These are phyloP conservation scores for Trichophyton mentagrophytes DNA, from an alignment of 2,329 filamentous ascomycete genomes.

Conservation along the genomic window DNA sequence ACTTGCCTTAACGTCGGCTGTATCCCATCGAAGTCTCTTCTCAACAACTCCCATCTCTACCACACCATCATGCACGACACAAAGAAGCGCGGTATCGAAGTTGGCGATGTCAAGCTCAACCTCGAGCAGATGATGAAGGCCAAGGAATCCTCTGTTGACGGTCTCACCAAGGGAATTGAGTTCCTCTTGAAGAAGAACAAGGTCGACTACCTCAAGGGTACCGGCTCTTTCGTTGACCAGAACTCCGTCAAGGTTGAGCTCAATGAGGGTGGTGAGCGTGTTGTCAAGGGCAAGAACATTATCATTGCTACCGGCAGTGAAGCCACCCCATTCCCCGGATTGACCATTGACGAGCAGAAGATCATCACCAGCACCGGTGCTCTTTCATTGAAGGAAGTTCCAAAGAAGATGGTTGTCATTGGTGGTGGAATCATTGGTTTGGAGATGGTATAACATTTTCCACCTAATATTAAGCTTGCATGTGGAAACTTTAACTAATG, in stretches of 20 bases:
- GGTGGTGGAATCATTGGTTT: slow-evolving; percentile 97
- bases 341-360: slow-evolving; percentile 94
- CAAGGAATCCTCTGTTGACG: slow-evolving; percentile 79
- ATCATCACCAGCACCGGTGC: slow-evolving; percentile 95
- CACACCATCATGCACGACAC: slow-evolving; percentile 95
- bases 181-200: slow-evolving; percentile 99
- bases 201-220: slow-evolving; percentile 93
- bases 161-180: slow-evolving; percentile 93
- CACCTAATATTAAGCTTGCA: not conserved
- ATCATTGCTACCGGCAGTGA: slow-evolving; percentile 94
- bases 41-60: slow-evolving; percentile 99
- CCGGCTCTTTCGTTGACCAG: slow-evolving; percentile 74
- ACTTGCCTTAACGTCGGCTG: slow-evolving; percentile 98
- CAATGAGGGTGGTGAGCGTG: slow-evolving; percentile 81
- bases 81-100: slow-evolving; percentile 93
- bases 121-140: slow-evolving; percentile 94
- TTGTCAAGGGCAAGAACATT: slow-evolving; percentile 86
- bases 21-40: slow-evolving; percentile 96
- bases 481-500: slow-evolving; percentile 4
- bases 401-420: slow-evolving; percentile 93
- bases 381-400: slow-evolving; percentile 75
- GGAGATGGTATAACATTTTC: slow-evolving; percentile 58
- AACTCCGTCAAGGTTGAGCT: slow-evolving; percentile 85
- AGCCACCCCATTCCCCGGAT: slow-evolving; percentile 87
- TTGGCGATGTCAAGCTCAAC: slow-evolving; percentile 94